Evolutionary conservation across 1,284 basidiomycete genomes (phyloP), one percentile per base, ranked within the genome.

Genomic region (Microstroma glucosiphilum): DNA sequence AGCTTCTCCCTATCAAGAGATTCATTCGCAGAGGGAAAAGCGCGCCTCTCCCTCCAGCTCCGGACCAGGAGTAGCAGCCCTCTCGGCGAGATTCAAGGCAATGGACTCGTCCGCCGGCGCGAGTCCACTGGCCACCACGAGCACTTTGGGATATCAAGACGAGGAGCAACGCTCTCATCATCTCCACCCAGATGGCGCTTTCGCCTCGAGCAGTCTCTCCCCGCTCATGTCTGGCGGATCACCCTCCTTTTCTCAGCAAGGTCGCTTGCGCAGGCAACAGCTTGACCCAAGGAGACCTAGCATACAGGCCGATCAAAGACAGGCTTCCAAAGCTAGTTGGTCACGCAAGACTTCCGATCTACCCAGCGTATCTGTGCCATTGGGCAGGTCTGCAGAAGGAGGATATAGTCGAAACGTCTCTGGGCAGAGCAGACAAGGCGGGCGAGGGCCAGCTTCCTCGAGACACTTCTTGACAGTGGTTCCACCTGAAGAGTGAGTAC

Each of bases 401-500:
- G 40, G n/a, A 12, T 56, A 68, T 37, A 68, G 62, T 46, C 58
- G 63, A 11, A 56, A 63, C 57, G 61, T 69, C 59, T 60, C 58
- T 40, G 62, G 65, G 13, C 60, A 66, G 30, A 37, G 30, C 30
- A 37, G 30, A 37, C 4, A 9, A 40, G 43, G 69, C 12, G 66
- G 64, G 3, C 56, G 67, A 9, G 69, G 65, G 41, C 67, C 69
- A 4, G 58, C 67, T 13, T 65, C 61, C 48, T 64, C 67, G 2
- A 61, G 40, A 46, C 66, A 67, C 60, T 72, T 74, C 56, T 58
- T 74, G 48, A 74, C 72, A 8, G 69, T 72, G 7, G 49, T 74
- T 8, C 72, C 72, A 1, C 72, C 72, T 0, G 40, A 48, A 1
- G 64, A 67, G 66, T 65, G 53, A 62, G 66, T 60, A 1, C 17